These are phyloP conservation scores for Vigna angularis DNA, from an alignment of 306 rosid genomes.

Conservation along the genomic window DNA sequence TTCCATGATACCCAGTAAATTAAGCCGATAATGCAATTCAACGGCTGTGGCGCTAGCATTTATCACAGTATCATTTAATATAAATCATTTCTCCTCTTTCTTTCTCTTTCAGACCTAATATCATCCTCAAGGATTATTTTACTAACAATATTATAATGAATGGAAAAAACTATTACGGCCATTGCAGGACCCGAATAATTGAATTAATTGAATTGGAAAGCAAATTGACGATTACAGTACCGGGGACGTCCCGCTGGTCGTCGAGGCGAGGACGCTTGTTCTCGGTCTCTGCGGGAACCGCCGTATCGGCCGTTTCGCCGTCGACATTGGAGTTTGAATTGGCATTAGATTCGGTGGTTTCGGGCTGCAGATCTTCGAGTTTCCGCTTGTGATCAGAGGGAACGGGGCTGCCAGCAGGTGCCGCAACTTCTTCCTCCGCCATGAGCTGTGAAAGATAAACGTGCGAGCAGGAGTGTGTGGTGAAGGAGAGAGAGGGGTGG, in stretches of 20 bases:
- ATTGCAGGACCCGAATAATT: neutral
- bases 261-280: conserved; percentile 79
- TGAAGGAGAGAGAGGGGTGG: neutral
- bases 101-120: neutral
- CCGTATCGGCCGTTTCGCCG: conserved; percentile 39
- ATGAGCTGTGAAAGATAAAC: conserved; percentile 44
- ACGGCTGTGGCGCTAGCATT: neutral
- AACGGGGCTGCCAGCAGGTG: conserved; percentile 54
- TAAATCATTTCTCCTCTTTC: neutral
- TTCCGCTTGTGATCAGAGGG: conserved; percentile 85
- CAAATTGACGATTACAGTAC: conserved; percentile 42
- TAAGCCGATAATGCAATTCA: neutral
- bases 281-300: conserved; percentile 55
- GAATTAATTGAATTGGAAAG: neutral
- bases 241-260: conserved; percentile 56
- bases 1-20: neutral
- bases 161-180: neutral
- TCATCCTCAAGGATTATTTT: too few relatives aligned
- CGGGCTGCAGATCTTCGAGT: conserved; percentile 76
- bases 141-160: neutral
- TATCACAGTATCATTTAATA: neutral
- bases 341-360: conserved; percentile 48
- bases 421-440: conserved; percentile 82
- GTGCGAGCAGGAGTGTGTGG: neutral
- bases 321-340: conserved; percentile 17